Conservation (phyloP, 441 rosid species). For the Euphorbia celastroides region DNA sequence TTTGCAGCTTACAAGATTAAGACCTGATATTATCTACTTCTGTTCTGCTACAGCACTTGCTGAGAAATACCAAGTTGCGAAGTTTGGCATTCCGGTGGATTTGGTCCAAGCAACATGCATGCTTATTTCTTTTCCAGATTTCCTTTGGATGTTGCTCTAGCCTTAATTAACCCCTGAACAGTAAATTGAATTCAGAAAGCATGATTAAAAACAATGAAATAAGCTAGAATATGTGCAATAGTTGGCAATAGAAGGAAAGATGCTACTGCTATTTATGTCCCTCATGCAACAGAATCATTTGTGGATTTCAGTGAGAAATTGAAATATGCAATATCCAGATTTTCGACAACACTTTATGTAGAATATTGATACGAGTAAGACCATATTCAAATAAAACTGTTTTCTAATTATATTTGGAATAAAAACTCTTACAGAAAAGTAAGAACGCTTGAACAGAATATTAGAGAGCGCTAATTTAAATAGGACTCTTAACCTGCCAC, state of each 20-base stretch:
- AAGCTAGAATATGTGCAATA: neutral
- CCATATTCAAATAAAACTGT: neutral
- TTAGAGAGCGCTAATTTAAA: neutral
- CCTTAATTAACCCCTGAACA: neutral
- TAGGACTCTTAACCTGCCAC: neutral
- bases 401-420: too few relatives aligned
- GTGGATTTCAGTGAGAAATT: neutral
- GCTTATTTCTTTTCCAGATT: slow-evolving; percentile 20
- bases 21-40: slow-evolving; percentile 3
- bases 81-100: slow-evolving; percentile 58
- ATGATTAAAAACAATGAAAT: slow-evolving; percentile 1
- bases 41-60: slow-evolving; percentile 41
- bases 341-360: neutral
- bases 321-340: neutral
- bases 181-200: neutral
- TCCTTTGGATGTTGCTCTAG: slow-evolving; percentile 8
- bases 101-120: slow-evolving; percentile 66
- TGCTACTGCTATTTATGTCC: neutral
- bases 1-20: neutral
- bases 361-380: neutral
- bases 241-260: slow-evolving; percentile 1
- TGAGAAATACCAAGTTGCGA: slow-evolving; percentile 50
- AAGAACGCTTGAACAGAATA: too few relatives aligned
- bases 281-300: neutral
- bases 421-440: too few relatives aligned